Evolutionary conservation across 768 basidiomycete species (phyloP), one percentile per base, ranked within the genome.

Genomic region (Rhodotorula paludigena): DNA sequence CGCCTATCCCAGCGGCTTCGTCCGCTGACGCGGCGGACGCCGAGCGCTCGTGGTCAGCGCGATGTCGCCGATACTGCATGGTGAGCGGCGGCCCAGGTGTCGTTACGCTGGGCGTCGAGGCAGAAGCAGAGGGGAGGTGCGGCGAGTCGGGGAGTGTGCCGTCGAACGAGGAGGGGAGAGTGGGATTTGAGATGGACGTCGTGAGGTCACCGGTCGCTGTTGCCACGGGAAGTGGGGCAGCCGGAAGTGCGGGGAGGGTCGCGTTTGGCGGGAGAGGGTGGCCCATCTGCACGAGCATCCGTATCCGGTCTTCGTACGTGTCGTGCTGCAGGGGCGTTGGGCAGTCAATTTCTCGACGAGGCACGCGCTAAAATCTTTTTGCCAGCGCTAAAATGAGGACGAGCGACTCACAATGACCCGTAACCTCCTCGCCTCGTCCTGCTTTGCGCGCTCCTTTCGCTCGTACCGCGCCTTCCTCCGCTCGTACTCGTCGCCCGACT

Each of bases 251-350:
- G 39, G 0, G n/a, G 21, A 6, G 33, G 42, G n/a, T 23, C 8
- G 39, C 15, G 51, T n/a, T n/a, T n/a, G 9, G 33, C 14, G 21
- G 36, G n/a, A 32, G 62, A 23, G 49, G 53, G 16, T 53, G 54
- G 52, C 61, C 53, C 69, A 91, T 90, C 71, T 89, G 83, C 74
- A 88, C 89, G 62, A 94, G 83, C 76, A 93, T 92, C 75, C 89
- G 88, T 88, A 94, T 91, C 58, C 92, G 85, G 78, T 94, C 90
- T 65, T 89, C 90, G 78, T 94, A 94, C 15, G 92, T 93, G 78
- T 94, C 92, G 77, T 93, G 92, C 91, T 92, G 77, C 25, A 20
- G 4, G 39, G 1, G 20, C 1, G 21, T 0, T 36, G 9, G 9
- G 2, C 23, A 18, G 33, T 58, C 32, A 47, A 33, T 8, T 12